Evolutionary conservation across 345 rosid species (phyloP).

Genomic region (Xanthoceras sorbifolium): DNA sequence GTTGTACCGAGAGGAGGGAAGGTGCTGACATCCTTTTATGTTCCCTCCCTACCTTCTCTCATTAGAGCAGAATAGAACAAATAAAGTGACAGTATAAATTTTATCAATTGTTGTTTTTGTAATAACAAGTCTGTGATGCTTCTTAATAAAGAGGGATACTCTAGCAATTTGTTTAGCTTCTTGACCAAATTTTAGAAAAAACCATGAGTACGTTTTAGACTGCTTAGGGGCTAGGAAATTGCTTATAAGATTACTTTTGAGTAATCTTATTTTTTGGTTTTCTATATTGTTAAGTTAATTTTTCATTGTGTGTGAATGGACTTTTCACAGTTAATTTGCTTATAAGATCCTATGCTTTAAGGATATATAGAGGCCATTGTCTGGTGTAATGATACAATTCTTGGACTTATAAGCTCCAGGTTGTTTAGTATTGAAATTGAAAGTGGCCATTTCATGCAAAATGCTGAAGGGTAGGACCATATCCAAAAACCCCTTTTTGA

Average conservation of each 20-base stretch:
- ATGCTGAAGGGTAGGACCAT: neutral
- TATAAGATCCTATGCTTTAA: neutral
- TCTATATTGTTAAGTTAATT: neutral
- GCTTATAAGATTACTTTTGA: no score
- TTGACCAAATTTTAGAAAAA: no score
- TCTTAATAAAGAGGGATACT: no score
- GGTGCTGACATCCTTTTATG: neutral
- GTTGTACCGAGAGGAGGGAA: neutral
- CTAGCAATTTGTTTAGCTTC: no score
- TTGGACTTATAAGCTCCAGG: neutral
- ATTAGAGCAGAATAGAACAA: neutral
- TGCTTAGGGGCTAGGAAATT: no score
- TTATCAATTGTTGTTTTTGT: no score
- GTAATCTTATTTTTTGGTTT: neutral
- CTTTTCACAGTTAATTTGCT: neutral
- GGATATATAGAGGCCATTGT: neutral
- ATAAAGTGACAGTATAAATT: neutral
- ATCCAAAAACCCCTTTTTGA: neutral
- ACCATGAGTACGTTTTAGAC: no score
- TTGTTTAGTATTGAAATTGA: neutral
- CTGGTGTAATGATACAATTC: neutral
- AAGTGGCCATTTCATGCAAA: neutral
- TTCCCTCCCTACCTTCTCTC: neutral
- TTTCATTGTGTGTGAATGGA: neutral
- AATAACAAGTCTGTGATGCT: no score